Base-by-base conservation (phyloP, 176 grass and related monocot genomes). In the Tillandsia leiboldiana region DNA sequence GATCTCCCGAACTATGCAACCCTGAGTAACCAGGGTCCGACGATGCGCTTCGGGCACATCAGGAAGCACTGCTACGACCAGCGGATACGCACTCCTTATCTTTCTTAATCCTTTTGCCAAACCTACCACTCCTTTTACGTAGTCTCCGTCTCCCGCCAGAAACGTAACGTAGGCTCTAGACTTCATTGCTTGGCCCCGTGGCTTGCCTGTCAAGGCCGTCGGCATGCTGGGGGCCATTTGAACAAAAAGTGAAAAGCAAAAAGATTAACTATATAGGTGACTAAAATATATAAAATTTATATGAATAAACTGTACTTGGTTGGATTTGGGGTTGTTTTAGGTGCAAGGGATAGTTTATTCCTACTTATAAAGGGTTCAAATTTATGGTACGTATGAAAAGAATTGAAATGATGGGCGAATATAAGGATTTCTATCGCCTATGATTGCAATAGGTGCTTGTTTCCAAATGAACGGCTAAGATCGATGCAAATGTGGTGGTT, bases 1-100 rank as follows among this genome's bases (percentile, higher is more conserved):
- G 17, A 69, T 69, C 67, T 69, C 67, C 48, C 67, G 67, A 49
- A 69, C 10, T n/a, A 69, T 26, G 48, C 67, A 69, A 17, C 67
- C 67, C 48, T 69, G 67, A 1, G 8, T 12, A 1, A 3, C 2
- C 10, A 69, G 67, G n/a, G 51, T 17, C 1, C 47, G 67, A 22
- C 67, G 67, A 11, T 69, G 67, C 1, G 15, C 20, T 11, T 51
- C 67, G 1, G 67, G 67, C 20, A 69, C 67, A 10, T 69, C 67
- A 0, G 67, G 67, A 10, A 69, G 67, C 49, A 51, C 20, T 9
- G 67, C 67, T 20, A 70, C 67, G 2, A 70, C 67, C 3, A 70
- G 48, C 0, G 49, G 67, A 22, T 70, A 70, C 17, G 11, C 48
- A 12, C 49, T 51, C 1, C 3, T 12, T 2, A 52, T 18, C 49